Evolutionary conservation across 208 protist genomes (phyloP).

Genomic region (Borovskyia barvae): DNA sequence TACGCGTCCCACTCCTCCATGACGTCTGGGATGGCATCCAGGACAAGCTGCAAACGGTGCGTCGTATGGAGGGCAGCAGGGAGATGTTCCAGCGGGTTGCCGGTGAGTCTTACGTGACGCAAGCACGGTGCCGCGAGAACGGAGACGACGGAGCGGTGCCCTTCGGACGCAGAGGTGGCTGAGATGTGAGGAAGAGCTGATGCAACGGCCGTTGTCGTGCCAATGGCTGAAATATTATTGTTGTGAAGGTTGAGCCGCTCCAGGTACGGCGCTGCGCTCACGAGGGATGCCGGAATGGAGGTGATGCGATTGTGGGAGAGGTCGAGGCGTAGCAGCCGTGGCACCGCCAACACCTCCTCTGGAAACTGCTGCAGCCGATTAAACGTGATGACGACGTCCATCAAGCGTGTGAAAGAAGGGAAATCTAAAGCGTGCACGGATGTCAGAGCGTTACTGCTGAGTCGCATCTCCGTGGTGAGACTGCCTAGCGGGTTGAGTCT

Average conservation of each 20-base stretch:
- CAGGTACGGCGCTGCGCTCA: conserved; percentile 31
- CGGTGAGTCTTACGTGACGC: conserved; percentile 61
- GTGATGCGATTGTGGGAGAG: conserved; percentile 72
- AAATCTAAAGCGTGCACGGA: conserved; percentile 31
- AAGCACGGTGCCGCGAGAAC: conserved; percentile 59
- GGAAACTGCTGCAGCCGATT: conserved; percentile 66
- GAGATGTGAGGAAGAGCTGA: no score
- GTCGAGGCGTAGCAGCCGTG: conserved; percentile 60
- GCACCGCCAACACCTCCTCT: conserved; percentile 49
- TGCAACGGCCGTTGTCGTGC: conserved; percentile 15
- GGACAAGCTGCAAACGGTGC: conserved; percentile 50
- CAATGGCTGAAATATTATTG: conserved; percentile 61
- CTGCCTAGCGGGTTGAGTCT: conserved; percentile 27
- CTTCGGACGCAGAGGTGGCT: no score
- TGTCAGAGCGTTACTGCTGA: conserved; percentile 45
- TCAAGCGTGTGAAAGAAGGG: conserved; percentile 39
- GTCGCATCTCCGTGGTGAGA: conserved; percentile 21
- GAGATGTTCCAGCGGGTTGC: conserved; percentile 59
- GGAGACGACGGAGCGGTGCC: conserved; percentile 26
- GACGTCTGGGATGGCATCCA: conserved; percentile 68
- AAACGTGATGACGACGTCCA: conserved; percentile 48
- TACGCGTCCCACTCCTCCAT: conserved; percentile 61
- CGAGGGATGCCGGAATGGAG: conserved; percentile 38
- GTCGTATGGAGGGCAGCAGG: conserved; percentile 53
- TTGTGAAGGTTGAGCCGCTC: conserved; percentile 60